Conservation (phyloP, 345 rosid species). For the Atalantia buxifolia region DNA sequence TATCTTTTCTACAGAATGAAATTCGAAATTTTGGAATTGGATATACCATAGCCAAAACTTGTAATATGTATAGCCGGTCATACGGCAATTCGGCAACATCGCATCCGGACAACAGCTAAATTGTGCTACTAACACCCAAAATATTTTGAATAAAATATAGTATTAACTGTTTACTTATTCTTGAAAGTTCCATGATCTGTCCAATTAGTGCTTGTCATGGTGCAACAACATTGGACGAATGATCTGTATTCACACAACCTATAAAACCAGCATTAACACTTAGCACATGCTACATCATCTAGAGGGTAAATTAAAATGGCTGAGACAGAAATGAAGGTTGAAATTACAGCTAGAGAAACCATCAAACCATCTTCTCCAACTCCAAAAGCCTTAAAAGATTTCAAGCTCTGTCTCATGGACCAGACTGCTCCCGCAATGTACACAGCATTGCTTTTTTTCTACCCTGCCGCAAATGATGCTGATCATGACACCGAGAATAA, state of each 20-base stretch:
- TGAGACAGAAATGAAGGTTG: neutral
- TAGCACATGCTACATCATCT: no score
- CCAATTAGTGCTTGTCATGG: neutral
- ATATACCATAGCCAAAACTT: no score
- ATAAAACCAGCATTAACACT: no score
- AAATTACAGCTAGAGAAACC: neutral
- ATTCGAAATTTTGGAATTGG: no score
- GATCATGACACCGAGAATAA: neutral
- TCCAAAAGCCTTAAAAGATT: constrained; percentile 7
- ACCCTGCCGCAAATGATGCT: neutral
- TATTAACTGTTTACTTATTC: no score
- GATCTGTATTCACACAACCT: neutral
- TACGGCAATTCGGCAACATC: neutral
- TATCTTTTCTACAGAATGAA: no score
- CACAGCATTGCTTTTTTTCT: constrained; percentile 23
- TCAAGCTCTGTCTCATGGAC: constrained; percentile 29
- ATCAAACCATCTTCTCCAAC: constrained; percentile 36
- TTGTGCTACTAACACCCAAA: no score
- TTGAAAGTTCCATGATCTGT: neutral
- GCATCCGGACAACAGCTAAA: no score
- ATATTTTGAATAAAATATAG: no score
- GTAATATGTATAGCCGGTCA: neutral
- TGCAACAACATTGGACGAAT: neutral
- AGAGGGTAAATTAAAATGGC: no score
- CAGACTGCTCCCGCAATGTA: constrained; percentile 28